phyloP scores from a whole-genome alignment of 768 basidiomycete species.

The Xanthoconium purpureum region DNA sequence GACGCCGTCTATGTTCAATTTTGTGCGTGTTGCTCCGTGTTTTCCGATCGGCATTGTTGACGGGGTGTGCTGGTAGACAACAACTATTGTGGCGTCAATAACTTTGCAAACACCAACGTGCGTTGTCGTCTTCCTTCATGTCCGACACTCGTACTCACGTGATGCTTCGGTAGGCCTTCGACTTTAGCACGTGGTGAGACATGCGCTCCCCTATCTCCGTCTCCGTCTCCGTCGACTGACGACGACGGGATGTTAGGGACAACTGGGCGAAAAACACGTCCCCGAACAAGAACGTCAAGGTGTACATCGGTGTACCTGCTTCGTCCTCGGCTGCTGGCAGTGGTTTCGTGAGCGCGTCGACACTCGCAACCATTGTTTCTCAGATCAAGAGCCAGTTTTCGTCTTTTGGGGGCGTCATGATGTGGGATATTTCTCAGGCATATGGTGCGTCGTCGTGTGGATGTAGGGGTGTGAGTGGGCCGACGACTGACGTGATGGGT shows the following conservation, averaged over 20 bases:
- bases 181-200: conserved; percentile 39
- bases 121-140: conserved; percentile 5
- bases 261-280: conserved; percentile 44
- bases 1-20: conserved; percentile 54
- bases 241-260: conserved; percentile 32
- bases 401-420: conserved; percentile 45
- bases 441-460: conserved; percentile 29
- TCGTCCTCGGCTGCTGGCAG: conserved; percentile 38
- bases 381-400: conserved; percentile 36
- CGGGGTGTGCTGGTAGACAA: conserved; percentile 35
- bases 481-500: background rate
- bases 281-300: conserved; percentile 44
- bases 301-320: conserved; percentile 48
- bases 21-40: conserved; percentile 25
- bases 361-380: conserved; percentile 33
- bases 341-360: conserved; percentile 39
- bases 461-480: background rate
- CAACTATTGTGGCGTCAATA: conserved; percentile 40
- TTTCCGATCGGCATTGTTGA: conserved; percentile 1
- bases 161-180: conserved; percentile 38
- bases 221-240: background rate
- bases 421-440: conserved; percentile 47
- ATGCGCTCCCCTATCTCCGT: background rate
- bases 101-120: conserved; percentile 43
- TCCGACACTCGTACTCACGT: background rate